Conservation (phyloP, 164 flowering plant genomes). For the Chimonanthus praecox region DNA sequence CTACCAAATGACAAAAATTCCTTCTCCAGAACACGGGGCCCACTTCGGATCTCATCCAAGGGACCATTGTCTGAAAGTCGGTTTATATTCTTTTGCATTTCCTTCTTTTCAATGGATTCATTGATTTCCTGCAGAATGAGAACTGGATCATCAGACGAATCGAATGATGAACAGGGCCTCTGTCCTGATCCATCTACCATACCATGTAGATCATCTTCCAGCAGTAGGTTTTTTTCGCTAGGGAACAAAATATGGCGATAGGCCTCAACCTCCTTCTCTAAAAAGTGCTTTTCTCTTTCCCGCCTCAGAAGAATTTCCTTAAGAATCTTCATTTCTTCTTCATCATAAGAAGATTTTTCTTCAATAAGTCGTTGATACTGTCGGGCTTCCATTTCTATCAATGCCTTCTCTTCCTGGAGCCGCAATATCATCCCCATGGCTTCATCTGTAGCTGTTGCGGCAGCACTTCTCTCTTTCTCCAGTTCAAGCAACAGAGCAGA, state of each 20-base stretch:
- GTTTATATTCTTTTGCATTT: constrained; percentile 12
- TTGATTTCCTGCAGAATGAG: constrained; percentile 37
- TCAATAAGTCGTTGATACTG: constrained; percentile 82
- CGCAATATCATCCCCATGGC: constrained; percentile 96
- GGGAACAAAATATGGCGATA: constrained; percentile 40
- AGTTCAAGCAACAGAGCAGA: constrained; percentile 58
- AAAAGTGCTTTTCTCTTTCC: constrained; percentile 71
- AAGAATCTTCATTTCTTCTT: constrained; percentile 85
- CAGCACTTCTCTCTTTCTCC: constrained; percentile 90
- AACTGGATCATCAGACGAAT: constrained; percentile 36
- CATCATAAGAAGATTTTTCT: constrained; percentile 81
- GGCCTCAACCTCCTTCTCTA: constrained; percentile 86
- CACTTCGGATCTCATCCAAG: constrained; percentile 13
- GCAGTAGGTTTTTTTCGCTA: constrained; percentile 24
- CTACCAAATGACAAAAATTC: constrained; percentile 17
- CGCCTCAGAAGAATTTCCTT: constrained; percentile 76
- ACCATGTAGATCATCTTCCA: constrained; percentile 21
- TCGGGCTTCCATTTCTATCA: constrained; percentile 78
- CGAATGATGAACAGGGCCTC: constrained; percentile 15
- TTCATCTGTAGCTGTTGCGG: constrained; percentile 91
- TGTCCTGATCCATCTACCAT: constrained; percentile 8
- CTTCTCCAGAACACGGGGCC: constrained; percentile 16
- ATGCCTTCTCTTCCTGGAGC: constrained; percentile 88
- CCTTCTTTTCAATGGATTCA: constrained; percentile 33
- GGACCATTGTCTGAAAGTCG: constrained; percentile 16